Evolutionary conservation across 768 basidiomycete genomes (phyloP).

Genomic region (Collybiopsis luxurians): DNA sequence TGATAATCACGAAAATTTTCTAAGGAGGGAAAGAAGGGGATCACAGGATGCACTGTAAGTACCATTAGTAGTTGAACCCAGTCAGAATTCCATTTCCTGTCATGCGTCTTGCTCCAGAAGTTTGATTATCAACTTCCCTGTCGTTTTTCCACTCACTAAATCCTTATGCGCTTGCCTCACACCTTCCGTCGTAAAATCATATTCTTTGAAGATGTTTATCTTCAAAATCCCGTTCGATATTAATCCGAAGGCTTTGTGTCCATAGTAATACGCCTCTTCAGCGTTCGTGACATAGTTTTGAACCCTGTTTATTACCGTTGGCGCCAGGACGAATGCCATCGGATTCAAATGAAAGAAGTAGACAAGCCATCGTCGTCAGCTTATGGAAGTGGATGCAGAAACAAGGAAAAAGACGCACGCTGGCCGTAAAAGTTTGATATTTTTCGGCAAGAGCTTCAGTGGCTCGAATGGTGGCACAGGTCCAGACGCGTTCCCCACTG

Average conservation of each 20-base stretch:
- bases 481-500: conserved; percentile 90
- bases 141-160: conserved; percentile 71
- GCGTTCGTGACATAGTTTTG: conserved; percentile 70
- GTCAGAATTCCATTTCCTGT: too few relatives aligned
- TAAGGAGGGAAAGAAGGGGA: too few relatives aligned
- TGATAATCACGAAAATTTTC: too few relatives aligned
- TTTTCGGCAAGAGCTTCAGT: conserved; percentile 74
- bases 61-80: too few relatives aligned
- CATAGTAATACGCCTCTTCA: conserved; percentile 70
- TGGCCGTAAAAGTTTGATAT: conserved; percentile 73
- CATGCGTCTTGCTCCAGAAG: too few relatives aligned
- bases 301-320: conserved; percentile 45
- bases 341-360: too few relatives aligned
- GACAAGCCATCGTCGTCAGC: not conserved
- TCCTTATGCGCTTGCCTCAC: conserved; percentile 76
- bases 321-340: too few relatives aligned
- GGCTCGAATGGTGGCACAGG: conserved; percentile 72
- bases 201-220: conserved; percentile 70
- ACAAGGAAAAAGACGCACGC: conserved; percentile 44
- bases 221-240: conserved; percentile 60
- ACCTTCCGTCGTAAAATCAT: conserved; percentile 82
- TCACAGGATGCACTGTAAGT: too few relatives aligned
- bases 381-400: not conserved
- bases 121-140: conserved; percentile 56
- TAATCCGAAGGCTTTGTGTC: conserved; percentile 58